These are phyloP conservation scores for Mycena crocata DNA, from an alignment of 768 basidiomycete genomes.

Conservation along the genomic window DNA sequence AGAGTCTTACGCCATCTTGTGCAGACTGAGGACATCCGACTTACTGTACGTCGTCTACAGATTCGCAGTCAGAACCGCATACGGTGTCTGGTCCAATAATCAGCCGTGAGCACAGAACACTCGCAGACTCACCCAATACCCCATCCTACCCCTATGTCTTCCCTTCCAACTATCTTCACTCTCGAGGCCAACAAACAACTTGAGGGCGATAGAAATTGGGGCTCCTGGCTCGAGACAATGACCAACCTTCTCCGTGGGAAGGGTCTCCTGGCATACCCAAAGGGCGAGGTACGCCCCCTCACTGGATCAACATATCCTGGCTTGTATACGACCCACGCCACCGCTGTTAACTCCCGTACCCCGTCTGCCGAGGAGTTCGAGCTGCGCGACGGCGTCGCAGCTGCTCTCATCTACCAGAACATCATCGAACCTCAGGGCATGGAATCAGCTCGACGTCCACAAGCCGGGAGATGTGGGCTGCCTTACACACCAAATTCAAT, in stretches of 20 bases:
- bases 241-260: neutral
- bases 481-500: conserved; percentile 14
- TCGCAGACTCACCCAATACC: neutral
- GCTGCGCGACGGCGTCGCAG: conserved; percentile 11
- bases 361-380: conserved; percentile 20
- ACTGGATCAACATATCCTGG: neutral
- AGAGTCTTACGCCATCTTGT: neutral
- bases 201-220: neutral
- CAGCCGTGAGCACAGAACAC: neutral
- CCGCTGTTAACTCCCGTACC: conserved; percentile 2
- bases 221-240: neutral
- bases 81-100: neutral
- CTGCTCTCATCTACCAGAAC: conserved; percentile 22
- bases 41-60: neutral
- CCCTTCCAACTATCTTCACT: neutral
- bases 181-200: neutral
- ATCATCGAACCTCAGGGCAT: conserved; percentile 16
- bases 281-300: neutral
- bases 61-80: conserved; percentile 2
- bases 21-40: neutral
- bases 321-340: neutral
- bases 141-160: neutral
- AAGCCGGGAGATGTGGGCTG: conserved; percentile 1
- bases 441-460: neutral
- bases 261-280: neutral